Evolutionary conservation across 495 filamentous ascomycete genomes (phyloP).

Genomic region (Mytilinidion resinicola): DNA sequence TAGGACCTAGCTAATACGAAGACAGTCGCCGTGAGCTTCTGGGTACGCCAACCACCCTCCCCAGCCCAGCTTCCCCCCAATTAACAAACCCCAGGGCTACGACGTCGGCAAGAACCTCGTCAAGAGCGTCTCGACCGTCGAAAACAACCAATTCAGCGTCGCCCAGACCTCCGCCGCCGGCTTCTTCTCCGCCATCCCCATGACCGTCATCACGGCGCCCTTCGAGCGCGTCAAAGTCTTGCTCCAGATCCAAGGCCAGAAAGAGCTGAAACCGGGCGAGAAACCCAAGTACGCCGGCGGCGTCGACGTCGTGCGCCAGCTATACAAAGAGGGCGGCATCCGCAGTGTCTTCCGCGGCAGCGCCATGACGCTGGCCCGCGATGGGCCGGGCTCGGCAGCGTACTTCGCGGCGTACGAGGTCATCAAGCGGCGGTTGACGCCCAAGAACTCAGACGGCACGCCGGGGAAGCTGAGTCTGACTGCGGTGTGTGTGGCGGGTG

Average conservation of each 20-base stretch:
- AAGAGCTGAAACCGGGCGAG: slow-evolving; percentile 73
- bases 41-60: slow-evolving; percentile 34
- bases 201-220: slow-evolving; percentile 95
- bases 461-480: slow-evolving; percentile 67
- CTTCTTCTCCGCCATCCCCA: slow-evolving; percentile 96
- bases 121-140: slow-evolving; percentile 56
- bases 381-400: slow-evolving; percentile 85
- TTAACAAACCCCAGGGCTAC: slow-evolving; percentile 55
- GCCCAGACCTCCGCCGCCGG: slow-evolving; percentile 86
- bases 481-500: slow-evolving; percentile 82
- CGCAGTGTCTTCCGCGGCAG: slow-evolving; percentile 87
- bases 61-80: background rate
- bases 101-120: slow-evolving; percentile 90
- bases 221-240: slow-evolving; percentile 99
- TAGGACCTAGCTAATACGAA: background rate
- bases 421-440: slow-evolving; percentile 82
- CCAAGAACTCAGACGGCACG: slow-evolving; percentile 69
- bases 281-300: slow-evolving; percentile 90
- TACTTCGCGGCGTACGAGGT: slow-evolving; percentile 98
- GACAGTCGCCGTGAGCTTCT: slow-evolving; percentile 94
- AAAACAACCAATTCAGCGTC: slow-evolving; percentile 65
- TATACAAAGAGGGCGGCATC: slow-evolving; percentile 86
- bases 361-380: slow-evolving; percentile 84
- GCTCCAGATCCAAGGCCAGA: slow-evolving; percentile 94
- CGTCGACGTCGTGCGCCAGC: slow-evolving; percentile 86